Evolutionary conservation across 352 stramenopile species (phyloP).

Genomic region (Pythium oligandrum): DNA sequence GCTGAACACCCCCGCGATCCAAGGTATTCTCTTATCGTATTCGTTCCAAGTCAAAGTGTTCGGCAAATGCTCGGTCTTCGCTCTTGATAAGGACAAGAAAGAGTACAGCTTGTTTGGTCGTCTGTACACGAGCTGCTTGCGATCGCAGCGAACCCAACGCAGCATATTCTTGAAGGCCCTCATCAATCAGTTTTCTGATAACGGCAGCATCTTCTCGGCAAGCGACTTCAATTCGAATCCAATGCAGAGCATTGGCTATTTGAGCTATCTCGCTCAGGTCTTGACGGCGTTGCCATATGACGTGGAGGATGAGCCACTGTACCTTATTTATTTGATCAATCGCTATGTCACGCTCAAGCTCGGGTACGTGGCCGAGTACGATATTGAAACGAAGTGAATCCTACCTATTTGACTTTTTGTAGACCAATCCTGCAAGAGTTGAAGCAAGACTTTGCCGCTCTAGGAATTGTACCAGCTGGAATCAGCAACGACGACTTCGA

Average conservation of each 20-base stretch:
- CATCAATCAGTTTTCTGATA: constrained; percentile 66
- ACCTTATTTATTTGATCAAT: constrained; percentile 87
- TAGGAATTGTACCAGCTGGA: constrained; percentile 26
- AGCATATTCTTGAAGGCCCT: constrained; percentile 64
- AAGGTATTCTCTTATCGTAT: constrained; percentile 63
- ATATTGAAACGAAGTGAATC: no score
- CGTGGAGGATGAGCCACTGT: constrained; percentile 77
- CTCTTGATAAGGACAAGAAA: constrained; percentile 64
- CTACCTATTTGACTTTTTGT: neutral
- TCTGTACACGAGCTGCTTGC: constrained; percentile 66
- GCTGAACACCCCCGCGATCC: constrained; percentile 43
- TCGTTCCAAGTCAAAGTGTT: constrained; percentile 65
- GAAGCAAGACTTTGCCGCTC: constrained; percentile 39
- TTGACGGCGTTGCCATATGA: constrained; percentile 71
- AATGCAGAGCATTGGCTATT: constrained; percentile 49
- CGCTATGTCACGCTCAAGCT: constrained; percentile 76
- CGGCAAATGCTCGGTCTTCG: constrained; percentile 36
- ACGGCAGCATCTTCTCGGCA: constrained; percentile 32
- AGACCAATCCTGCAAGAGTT: constrained; percentile 55
- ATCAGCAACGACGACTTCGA: constrained; percentile 51
- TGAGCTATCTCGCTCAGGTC: constrained; percentile 69
- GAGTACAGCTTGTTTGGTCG: constrained; percentile 66
- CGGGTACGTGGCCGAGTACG: constrained; percentile 32
- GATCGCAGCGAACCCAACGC: constrained; percentile 28
- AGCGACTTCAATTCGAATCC: constrained; percentile 16